Base-by-base conservation (phyloP, 2,329 filamentous ascomycete genomes). In the Stachybotrys echinatus region DNA sequence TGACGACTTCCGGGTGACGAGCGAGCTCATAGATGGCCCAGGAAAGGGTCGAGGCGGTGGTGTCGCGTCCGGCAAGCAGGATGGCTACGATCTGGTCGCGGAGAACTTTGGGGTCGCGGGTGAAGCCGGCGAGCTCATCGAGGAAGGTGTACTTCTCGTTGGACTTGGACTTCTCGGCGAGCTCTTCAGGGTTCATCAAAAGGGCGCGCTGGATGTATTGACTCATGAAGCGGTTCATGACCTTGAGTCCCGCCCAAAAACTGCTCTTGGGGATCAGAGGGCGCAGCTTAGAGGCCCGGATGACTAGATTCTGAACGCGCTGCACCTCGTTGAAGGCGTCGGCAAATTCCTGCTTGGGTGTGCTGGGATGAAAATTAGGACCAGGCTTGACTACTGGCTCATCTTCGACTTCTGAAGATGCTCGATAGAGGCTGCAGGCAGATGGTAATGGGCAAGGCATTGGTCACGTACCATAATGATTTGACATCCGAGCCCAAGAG, bases 11-110 rank as follows among this genome's bases (percentile, higher is more conserved):
- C 0, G 90, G 89, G 56, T 89, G 77, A 17, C 83, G 81, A 37
- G 85, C 80, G 2, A 96, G 77, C 67, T 96, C 89, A 67, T 94
- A 95, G 52, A 96, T 76, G 34, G 81, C 76, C 86, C 90, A 96
- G 0, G 84, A 87, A 1, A 96, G 76, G 0, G 88, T 90, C 17
- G 78, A 81, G 23, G 91, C 91, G 0, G 92, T 96, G 14, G 92
- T 96, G 67, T 96, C 92, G 38, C 88, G 81, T 12, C 89, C 91
- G 2, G 92, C 92, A 17, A 96, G 80, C 3, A 96, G 79, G 12
- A 96, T 80, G 42, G 87, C 85, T 17, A 94, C 79, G 45, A 96
- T 75, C 67, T 96, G 91, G 68, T 96, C 91, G 31, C 90, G 88
- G 14, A 96, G 78, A 4, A 90, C 80, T 48, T 76, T 79, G 50